phyloP scores from a whole-genome alignment of 371 early-diverging fungal genomes.

The Haplosporangium sp. region DNA sequence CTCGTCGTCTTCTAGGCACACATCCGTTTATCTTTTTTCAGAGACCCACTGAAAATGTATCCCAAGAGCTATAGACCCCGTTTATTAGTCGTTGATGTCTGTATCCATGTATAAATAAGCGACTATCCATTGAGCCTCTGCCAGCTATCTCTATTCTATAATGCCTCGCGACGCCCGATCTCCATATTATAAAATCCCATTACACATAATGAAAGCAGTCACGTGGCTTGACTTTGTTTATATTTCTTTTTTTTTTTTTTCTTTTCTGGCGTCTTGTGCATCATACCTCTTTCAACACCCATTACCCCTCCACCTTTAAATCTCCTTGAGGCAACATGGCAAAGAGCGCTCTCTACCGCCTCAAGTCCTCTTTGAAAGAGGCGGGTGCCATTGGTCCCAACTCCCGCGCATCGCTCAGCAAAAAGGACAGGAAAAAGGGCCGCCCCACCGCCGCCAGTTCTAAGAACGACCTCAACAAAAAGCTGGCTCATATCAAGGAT shows the following conservation, averaged over 20 bases:
- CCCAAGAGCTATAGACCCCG: no score
- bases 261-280: background rate
- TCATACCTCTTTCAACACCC: conserved; percentile 7
- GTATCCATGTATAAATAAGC: no score
- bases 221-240: conserved; percentile 2
- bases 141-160: no score
- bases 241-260: conserved; percentile 27
- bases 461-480: conserved; percentile 64
- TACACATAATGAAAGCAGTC: no score
- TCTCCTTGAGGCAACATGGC: conserved; percentile 50
- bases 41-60: no score
- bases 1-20: no score
- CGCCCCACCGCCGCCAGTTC: conserved; percentile 63
- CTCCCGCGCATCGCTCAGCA: conserved; percentile 67
- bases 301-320: background rate
- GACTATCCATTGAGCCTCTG: no score
- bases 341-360: conserved; percentile 80
- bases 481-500: conserved; percentile 65
- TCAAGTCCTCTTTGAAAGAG: conserved; percentile 76
- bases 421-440: conserved; percentile 73
- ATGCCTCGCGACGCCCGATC: no score
- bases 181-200: no score
- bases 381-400: conserved; percentile 85
- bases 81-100: no score
- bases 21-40: no score